Evolutionary conservation across 2,329 filamentous ascomycete species (phyloP).

Genomic region (Nemania sp.): DNA sequence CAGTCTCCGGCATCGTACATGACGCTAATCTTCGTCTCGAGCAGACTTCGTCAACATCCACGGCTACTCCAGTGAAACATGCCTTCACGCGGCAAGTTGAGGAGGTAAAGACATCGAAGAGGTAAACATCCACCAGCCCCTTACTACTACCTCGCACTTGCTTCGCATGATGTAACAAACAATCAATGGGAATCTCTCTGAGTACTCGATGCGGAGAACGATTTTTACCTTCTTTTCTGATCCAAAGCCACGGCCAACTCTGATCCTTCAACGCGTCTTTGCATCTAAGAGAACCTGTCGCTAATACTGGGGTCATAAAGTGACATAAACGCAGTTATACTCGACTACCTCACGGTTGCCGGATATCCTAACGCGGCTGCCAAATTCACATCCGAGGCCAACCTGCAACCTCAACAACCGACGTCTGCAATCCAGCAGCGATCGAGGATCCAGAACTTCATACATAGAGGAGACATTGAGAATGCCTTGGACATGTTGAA

Average conservation of each 20-base stretch:
- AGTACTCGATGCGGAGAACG: slow-evolving; percentile 88
- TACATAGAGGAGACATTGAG: slow-evolving; percentile 84
- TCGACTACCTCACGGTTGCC: slow-evolving; percentile 96
- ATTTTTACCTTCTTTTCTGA: slow-evolving; percentile 50
- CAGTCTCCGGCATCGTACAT: no score
- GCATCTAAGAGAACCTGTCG: background rate
- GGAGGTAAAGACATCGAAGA: slow-evolving; percentile 85
- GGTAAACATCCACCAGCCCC: slow-evolving; percentile 63
- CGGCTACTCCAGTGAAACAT: slow-evolving; percentile 70
- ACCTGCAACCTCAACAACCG: slow-evolving; percentile 75
- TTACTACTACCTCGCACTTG: slow-evolving; percentile 20
- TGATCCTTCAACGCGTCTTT: slow-evolving; percentile 4
- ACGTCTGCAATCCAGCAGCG: slow-evolving; percentile 74
- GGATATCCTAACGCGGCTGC: slow-evolving; percentile 91
- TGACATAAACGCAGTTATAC: slow-evolving; percentile 92
- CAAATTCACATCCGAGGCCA: slow-evolving; percentile 93
- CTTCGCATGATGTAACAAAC: slow-evolving; percentile 59
- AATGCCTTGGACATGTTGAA: slow-evolving; percentile 86
- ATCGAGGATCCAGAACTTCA: slow-evolving; percentile 81
- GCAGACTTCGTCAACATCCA: slow-evolving; percentile 74
- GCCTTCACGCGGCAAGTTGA: slow-evolving; percentile 81
- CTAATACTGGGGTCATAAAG: slow-evolving; percentile 52
- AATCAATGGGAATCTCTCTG: slow-evolving; percentile 99
- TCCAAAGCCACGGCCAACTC: slow-evolving; percentile 10
- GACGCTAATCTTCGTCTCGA: slow-evolving; percentile 13